A percentile compares a stretch with the other conserved stretches of the same genome.
These are phyloP conservation scores for Coemansia sp. DNA, from an alignment of 192 early-diverging fungal species.

Conservation along the genomic window DNA sequence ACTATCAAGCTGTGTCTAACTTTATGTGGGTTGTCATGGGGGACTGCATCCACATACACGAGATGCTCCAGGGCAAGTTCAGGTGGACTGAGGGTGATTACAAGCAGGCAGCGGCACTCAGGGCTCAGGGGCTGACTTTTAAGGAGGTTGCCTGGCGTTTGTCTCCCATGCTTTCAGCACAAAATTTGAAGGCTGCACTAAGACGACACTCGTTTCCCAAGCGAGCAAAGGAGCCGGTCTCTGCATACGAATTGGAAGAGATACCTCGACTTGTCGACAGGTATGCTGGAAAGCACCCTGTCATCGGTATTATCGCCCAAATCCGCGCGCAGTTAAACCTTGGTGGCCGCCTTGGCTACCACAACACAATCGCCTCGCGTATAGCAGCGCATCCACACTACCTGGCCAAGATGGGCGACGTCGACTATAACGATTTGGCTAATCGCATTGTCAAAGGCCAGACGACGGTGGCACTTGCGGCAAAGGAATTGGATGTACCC, in stretches of 20 bases:
- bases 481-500: too few species aligned
- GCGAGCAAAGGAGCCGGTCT: not conserved
- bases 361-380: not conserved
- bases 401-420: too few species aligned
- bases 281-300: not conserved
- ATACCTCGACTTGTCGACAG: not conserved
- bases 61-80: slow-evolving; percentile 2
- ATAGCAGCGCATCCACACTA: not conserved
- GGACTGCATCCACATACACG: slow-evolving; percentile 10
- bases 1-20: slow-evolving; percentile 19
- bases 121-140: not conserved
- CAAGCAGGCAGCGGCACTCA: not conserved
- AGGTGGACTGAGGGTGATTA: not conserved
- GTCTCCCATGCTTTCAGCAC: not conserved
- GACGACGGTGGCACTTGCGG: too few species aligned
- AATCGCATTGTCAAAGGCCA: too few species aligned
- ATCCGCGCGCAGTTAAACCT: not conserved
- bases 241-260: not conserved
- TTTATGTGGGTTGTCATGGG: slow-evolving; percentile 15
- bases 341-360: not conserved
- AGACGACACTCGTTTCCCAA: not conserved
- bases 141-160: slow-evolving; percentile 1
- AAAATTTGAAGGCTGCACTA: not conserved
- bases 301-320: not conserved
- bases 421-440: too few species aligned